A percentile compares a stretch with the other conserved stretches of the same genome.
Conservation (phyloP, 441 rosid species). For the Mallotus japonicus region DNA sequence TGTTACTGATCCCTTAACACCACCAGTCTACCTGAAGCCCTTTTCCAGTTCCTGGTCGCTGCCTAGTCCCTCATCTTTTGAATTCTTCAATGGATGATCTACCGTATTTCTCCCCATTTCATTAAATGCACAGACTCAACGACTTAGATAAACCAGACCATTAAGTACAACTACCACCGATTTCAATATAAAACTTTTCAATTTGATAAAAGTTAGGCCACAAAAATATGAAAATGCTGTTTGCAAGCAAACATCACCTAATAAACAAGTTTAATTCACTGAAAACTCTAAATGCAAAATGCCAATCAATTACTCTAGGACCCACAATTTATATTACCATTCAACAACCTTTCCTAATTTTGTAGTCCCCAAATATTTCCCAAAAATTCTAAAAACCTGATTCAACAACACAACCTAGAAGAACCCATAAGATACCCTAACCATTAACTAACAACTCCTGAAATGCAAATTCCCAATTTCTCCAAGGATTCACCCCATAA, state of each 20-base stretch:
- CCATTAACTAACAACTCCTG: conserved; percentile 21
- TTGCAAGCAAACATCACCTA: background rate
- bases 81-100: conserved; percentile 40
- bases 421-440: conserved; percentile 16
- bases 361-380: conserved; percentile 3
- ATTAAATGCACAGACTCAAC: conserved; percentile 26
- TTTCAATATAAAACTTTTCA: conserved; percentile 10
- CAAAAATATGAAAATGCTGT: background rate
- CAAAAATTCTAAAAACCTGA: background rate
- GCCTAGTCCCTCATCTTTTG: conserved; percentile 31
- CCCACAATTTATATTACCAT: background rate
- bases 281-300: background rate
- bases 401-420: conserved; percentile 2
- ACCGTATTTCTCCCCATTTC: conserved; percentile 53
- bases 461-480: conserved; percentile 1
- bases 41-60: conserved; percentile 30
- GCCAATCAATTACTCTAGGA: background rate
- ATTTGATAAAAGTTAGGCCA: conserved; percentile 12
- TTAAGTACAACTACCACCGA: conserved; percentile 8
- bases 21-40: conserved; percentile 24
- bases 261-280: conserved; percentile 1
- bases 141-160: conserved; percentile 20
- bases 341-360: background rate
- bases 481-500: background rate
- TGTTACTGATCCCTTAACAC: conserved; percentile 27